These are phyloP conservation scores for Przewalskia tangutica DNA, from an alignment of 257 asterid genomes.

Conservation along the genomic window DNA sequence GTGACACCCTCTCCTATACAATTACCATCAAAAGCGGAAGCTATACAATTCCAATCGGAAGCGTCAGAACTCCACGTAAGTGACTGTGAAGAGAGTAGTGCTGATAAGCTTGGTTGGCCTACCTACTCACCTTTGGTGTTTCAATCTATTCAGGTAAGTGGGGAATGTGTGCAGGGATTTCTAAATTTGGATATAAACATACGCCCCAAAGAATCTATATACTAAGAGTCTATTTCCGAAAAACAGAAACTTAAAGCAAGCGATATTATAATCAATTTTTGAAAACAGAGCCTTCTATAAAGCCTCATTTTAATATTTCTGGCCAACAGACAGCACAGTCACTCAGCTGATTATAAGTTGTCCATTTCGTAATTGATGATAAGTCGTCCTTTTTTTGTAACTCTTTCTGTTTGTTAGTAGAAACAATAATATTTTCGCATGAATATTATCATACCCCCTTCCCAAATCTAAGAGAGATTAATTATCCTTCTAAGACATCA, in stretches of 20 bases:
- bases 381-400: neutral
- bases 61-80: neutral
- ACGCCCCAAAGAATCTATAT: neutral
- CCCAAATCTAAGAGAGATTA: neutral
- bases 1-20: neutral
- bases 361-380: neutral
- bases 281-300: neutral
- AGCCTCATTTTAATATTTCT: neutral
- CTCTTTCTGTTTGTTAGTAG: neutral
- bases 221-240: neutral
- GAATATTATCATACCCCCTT: neutral
- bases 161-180: neutral
- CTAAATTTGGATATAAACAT: neutral
- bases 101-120: neutral
- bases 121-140: neutral
- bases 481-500: neutral
- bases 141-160: neutral
- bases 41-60: neutral
- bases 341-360: neutral
- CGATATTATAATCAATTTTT: neutral
- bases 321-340: neutral
- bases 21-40: neutral
- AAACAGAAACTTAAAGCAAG: neutral
- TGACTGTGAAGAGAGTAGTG: neutral
- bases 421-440: neutral